Percentiles rank a stretch among this genome's conserved stretches.
Conservation (phyloP, 2,329 filamentous ascomycete species). For the Verticillium zaregamsianum region DNA sequence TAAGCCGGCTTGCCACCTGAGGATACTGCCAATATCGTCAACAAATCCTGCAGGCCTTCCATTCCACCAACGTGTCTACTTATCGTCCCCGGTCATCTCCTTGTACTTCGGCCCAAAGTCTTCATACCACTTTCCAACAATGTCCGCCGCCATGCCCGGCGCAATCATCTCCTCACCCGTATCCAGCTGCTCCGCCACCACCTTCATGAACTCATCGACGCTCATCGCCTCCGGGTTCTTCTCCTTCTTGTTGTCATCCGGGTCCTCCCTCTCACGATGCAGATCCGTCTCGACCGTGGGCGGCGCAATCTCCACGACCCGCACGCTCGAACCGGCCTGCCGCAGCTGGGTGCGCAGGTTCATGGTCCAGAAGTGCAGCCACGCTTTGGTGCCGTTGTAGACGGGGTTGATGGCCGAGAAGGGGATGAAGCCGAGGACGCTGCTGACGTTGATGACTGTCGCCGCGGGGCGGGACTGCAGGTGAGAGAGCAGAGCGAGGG, state of each 20-base stretch:
- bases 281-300: slow-evolving; percentile 51
- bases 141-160: slow-evolving; percentile 37
- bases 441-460: slow-evolving; percentile 50
- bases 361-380: slow-evolving; percentile 53
- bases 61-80: neutral
- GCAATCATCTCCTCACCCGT: slow-evolving; percentile 42
- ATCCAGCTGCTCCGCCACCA: slow-evolving; percentile 39
- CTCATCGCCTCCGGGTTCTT: slow-evolving; percentile 41
- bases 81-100: neutral
- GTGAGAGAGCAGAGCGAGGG: slow-evolving; percentile 43
- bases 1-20: no score
- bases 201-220: slow-evolving; percentile 50
- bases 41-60: no score
- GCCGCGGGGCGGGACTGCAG: slow-evolving; percentile 28
- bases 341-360: slow-evolving; percentile 47
- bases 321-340: slow-evolving; percentile 31
- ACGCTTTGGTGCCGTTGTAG: slow-evolving; percentile 57
- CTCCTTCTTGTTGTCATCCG: slow-evolving; percentile 55
- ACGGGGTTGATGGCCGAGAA: slow-evolving; percentile 51
- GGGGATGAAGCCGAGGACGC: slow-evolving; percentile 48
- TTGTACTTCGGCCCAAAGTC: slow-evolving; percentile 24
- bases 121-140: slow-evolving; percentile 25
- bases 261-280: slow-evolving; percentile 50
- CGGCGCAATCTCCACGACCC: slow-evolving; percentile 52
- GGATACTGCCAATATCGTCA: no score